Conservation (phyloP, 164 flowering plant species). For the Malania oleifera region DNA sequence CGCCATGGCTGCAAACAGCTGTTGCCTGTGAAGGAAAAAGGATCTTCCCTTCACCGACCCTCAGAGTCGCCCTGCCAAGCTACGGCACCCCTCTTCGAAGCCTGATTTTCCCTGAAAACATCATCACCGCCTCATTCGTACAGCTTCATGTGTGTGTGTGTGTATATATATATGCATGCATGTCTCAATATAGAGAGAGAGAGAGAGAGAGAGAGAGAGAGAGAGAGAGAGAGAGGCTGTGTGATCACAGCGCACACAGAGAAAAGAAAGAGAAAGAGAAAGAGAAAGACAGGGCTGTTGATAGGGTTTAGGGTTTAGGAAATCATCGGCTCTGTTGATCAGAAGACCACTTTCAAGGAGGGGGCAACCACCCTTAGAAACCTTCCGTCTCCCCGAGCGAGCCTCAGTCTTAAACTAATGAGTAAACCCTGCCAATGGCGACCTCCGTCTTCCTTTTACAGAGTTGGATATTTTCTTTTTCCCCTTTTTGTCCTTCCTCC, state of each 20-base stretch:
- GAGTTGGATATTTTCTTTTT: too few relatives aligned
- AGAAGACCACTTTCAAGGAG: conserved; percentile 1
- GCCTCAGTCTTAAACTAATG: neutral
- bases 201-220: conserved; percentile 7
- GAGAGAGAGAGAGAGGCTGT: neutral
- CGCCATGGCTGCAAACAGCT: conserved; percentile 27
- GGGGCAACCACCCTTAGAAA: conserved; percentile 25
- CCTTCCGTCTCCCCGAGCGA: conserved; percentile 9
- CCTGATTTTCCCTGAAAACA: conserved; percentile 4
- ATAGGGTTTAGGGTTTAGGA: neutral
- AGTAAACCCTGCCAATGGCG: neutral
- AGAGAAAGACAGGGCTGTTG: neutral
- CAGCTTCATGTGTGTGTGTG: too few relatives aligned
- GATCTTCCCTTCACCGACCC: neutral
- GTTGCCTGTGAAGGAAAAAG: conserved; percentile 7
- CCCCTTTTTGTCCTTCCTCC: neutral
- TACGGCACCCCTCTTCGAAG: neutral
- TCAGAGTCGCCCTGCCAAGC: conserved; percentile 12
- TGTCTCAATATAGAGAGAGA: too few relatives aligned
- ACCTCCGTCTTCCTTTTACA: too few relatives aligned
- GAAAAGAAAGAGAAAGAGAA: neutral
- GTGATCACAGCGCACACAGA: neutral
- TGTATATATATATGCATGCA: too few relatives aligned
- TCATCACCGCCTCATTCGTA: conserved; percentile 18
- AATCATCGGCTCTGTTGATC: conserved; percentile 18